Evolutionary conservation across 2,329 filamentous ascomycete species (phyloP).

Genomic region (Aspergillus puulaauensis): DNA sequence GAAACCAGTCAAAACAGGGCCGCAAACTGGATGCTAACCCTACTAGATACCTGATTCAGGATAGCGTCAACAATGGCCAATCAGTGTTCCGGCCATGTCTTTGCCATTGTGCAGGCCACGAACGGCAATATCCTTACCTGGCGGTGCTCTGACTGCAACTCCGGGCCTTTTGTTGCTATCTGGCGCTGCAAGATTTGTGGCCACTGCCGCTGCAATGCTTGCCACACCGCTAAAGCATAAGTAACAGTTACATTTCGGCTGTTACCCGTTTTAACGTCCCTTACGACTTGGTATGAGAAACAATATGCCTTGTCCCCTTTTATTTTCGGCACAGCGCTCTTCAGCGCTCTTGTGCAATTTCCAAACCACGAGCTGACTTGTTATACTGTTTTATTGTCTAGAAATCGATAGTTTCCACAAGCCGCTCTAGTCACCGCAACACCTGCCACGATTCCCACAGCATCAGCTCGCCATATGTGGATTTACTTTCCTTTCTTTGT

Average conservation of each 20-base stretch:
- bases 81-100: constrained; percentile 40
- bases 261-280: constrained; percentile 4
- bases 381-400: neutral
- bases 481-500: neutral
- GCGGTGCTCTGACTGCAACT: constrained; percentile 45
- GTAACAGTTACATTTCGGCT: constrained; percentile 15
- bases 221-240: constrained; percentile 38
- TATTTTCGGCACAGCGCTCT: neutral
- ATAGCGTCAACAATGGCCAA: constrained; percentile 34
- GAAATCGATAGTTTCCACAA: neutral
- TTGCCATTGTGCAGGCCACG: constrained; percentile 40
- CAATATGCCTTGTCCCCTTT: neutral
- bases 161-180: constrained; percentile 42
- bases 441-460: constrained; percentile 10
- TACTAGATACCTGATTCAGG: neutral
- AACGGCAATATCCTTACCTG: constrained; percentile 45
- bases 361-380: neutral
- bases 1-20: neutral
- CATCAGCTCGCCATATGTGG: neutral
- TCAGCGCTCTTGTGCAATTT: neutral
- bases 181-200: constrained; percentile 46
- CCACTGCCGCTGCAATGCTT: constrained; percentile 41
- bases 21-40: constrained; percentile 5
- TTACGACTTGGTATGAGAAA: constrained; percentile 11
- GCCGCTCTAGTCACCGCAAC: constrained; percentile 5